Percentiles rank a stretch among this genome's conserved stretches.
Conservation (phyloP, 345 rosid species). For the Linum trigynum region DNA sequence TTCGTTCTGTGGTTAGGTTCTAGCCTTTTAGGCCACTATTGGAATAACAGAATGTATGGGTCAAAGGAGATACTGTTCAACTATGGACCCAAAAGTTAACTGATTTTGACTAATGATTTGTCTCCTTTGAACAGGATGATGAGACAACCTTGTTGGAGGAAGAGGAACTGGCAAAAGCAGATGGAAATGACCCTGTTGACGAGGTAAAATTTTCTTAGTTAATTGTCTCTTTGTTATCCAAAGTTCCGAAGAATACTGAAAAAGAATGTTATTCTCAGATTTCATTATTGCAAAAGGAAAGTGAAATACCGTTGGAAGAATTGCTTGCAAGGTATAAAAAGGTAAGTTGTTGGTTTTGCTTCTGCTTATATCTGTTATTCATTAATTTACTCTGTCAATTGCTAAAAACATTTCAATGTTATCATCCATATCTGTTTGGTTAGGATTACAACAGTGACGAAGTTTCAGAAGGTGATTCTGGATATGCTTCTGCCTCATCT, state of each 20-base stretch:
- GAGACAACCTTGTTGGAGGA: conserved; percentile 82
- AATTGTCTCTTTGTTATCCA: conserved; percentile 14
- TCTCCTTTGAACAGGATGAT: conserved; percentile 58
- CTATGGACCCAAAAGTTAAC: background rate
- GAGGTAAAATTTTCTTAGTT: conserved; percentile 46
- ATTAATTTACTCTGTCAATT: background rate
- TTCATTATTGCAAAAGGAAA: conserved; percentile 73
- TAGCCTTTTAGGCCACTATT: background rate
- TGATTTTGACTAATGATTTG: conserved; percentile 9
- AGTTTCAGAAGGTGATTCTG: conserved; percentile 65
- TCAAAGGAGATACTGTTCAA: background rate
- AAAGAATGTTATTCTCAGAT: conserved; percentile 37
- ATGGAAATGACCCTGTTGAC: conserved; percentile 46
- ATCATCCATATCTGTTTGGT: conserved; percentile 19
- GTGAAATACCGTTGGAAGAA: conserved; percentile 79
- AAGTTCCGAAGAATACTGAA: conserved; percentile 7
- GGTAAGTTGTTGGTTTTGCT: conserved; percentile 48
- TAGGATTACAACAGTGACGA: conserved; percentile 54
- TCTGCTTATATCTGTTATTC: conserved; percentile 11
- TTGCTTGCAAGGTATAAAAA: conserved; percentile 90
- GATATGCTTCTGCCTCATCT: conserved; percentile 48
- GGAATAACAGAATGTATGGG: background rate
- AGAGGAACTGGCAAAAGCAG: conserved; percentile 78
- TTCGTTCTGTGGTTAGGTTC: background rate
- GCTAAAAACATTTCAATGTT: conserved; percentile 18